Base-by-base conservation (phyloP, 1,284 basidiomycete genomes). In the Irpex lacteus region DNA sequence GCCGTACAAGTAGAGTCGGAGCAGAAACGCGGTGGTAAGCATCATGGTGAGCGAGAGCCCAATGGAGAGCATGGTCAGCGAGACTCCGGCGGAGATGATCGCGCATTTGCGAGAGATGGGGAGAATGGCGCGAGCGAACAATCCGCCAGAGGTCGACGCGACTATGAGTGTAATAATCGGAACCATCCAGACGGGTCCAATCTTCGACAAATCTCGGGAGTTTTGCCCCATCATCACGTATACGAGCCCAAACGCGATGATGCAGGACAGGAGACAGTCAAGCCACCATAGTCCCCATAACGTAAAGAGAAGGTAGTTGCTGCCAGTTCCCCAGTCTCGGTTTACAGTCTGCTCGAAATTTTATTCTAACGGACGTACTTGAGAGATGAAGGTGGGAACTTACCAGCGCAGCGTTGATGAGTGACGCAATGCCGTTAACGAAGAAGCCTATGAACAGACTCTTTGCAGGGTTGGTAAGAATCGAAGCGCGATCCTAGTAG, bases 251-350 rank as follows among this genome's bases (percentile, higher is more conserved):
- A 86, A 79, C 56, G 80, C 81, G 66, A 82, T 78, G 13, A 78
- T 8, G 37, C 84, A 71, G 1, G 85, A 80, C 6, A 83, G 60
- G 0, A 76, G 60, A 0, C 77, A 74, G 66, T 85, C 80, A 49
- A 85, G 62, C 87, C 86, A 88, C 87, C 87, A 89, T 11, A 86
- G 72, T 2, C 72, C 82, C 78, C 85, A 84, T 3, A 85, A 76
- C 11, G 84, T 73, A 44, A 76, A 80, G 5, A 81, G 77, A 65
- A 85, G 83, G 2, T 70, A 61, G 1, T 44, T 64, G 4, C 82
- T 81, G 59, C 81, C 82, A 50, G 81, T 71, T 4, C 70, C 70
- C 19, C 69, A 72, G 57, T 74, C 72, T 63, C 70, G 69, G 60
- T 72, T 66, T 52, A 70, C 61, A 18, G 60, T 62, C 67, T 69